Base-by-base conservation (phyloP, 2,329 filamentous ascomycete genomes). In the Talaromyces pinophilus region DNA sequence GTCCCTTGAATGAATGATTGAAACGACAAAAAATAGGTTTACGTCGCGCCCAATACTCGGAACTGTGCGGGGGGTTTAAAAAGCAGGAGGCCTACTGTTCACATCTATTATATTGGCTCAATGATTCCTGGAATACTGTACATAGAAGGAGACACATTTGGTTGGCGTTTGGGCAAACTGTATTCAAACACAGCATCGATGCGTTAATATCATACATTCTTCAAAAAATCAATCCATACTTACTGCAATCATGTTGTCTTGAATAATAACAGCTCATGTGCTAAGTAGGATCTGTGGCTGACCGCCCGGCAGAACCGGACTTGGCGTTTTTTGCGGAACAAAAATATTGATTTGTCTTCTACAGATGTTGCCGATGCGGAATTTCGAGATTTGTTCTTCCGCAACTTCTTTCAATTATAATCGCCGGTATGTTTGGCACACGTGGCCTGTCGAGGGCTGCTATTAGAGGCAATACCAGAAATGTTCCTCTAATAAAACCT, bases 1-100 rank as follows among this genome's bases (percentile, higher is more conserved):
- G 17, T 87, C 88, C 70, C 74, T 92, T 78, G 90, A 94, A 81
- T 91, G 73, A 46, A 30, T 38, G 48, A 52, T 7, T 52, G 22
- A 15, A 8, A 22, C 2, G 5, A 15, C n/a, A 7, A 11, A 22
- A 22, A 38, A 1, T 3, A 30, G 3, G 15, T 17, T 30, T 8
- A 10, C 5, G 15, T 52, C 22, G 48, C 25, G 7, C 3, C 19
- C n/a, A 30, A 5, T 7, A 13, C 48, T 33, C n/a, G 28, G 5
- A n/a, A 2, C 10, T 15, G 10, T 13, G 50, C 28, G 42, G 13
- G 28, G 22, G n/a, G 22, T 22, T 44, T 28, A 60, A 46, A 30
- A 33, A 22, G 57, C 57, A 60, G 19, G 10, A 11, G 40, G 19
- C 38, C 28, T 40, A n/a, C 28, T 64, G 38, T 50, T 61, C 46